A percentile compares a stretch with the other conserved stretches of the same genome.
phyloP scores from a whole-genome alignment of 768 basidiomycete genomes.

The Termitomyces sp. region DNA sequence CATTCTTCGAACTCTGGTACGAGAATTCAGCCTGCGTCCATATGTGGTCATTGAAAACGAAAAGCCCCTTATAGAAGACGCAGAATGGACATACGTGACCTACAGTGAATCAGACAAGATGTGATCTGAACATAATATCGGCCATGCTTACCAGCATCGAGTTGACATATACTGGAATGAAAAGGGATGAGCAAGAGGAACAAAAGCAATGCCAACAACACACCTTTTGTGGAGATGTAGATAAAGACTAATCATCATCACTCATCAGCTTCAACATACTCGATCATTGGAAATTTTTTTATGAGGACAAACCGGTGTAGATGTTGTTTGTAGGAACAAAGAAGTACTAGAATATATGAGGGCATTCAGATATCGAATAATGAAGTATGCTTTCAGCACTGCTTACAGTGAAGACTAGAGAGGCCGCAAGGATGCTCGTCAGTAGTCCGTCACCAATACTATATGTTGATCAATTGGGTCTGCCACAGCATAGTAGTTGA shows the following conservation, averaged over 20 bases:
- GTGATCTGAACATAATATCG: background rate
- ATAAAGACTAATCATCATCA: no score
- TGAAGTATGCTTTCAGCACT: background rate
- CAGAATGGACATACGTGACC: background rate
- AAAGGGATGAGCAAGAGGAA: no score
- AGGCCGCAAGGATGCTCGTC: background rate
- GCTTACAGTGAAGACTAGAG: background rate
- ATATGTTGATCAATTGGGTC: background rate
- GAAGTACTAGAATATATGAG: background rate
- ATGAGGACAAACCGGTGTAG: background rate
- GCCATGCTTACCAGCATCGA: background rate
- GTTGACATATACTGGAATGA: background rate
- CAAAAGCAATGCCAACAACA: background rate
- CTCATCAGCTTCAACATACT: background rate
- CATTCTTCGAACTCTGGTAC: background rate
- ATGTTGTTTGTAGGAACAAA: background rate
- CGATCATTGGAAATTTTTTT: background rate
- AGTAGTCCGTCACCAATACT: background rate
- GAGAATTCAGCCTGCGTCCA: background rate
- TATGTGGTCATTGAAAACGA: background rate
- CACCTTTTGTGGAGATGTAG: background rate
- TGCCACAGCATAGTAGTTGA: background rate
- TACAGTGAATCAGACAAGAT: background rate
- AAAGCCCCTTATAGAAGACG: background rate
- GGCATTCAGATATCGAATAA: background rate